Evolutionary conservation across 148 eudicot species (phyloP), one percentile per base, ranked within the genome.

Genomic region (Pouteria glomerata): DNA sequence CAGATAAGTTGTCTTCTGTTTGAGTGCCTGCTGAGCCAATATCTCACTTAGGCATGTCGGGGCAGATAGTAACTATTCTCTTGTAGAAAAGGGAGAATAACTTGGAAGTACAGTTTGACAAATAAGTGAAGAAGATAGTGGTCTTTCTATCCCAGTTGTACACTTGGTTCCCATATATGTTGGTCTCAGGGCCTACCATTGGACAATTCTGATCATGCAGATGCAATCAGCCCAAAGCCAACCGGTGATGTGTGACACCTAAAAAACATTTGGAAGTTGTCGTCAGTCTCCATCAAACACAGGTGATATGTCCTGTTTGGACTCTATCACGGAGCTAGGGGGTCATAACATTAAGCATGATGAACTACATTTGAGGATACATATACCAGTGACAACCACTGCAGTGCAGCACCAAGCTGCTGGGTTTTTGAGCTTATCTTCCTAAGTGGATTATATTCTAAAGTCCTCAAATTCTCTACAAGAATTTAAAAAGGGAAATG

Each of bases 101-200:
- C 34, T 45, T 18, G 19, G 29, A 24, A 33, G 70, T 24, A 23
- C 27, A 10, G n/a, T 1, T 10, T 39, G 63, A 31, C 41, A 44
- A 60, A 72, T 67, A 45, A 15, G 30, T 45, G 1, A 3, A 60
- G 57, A 72, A 48, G 57, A 41, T 45, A 23, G 67, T 42, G 55
- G 56, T 42, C 42, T 23, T 59, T 72, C 74, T 47, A 67, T 59
- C 58, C 74, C 47, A 51, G 57, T 72, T 60, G 66, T 12, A 72
- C 74, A 72, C 66, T 60, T 44, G 74, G 57, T 72, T 60, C 67
- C 58, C 74, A 72, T 31, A 72, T 21, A 50, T 8, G 30, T 57
- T 23, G 67, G 57, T 72, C n/a, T n/a, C n/a, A 30, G 67, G 66
- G 66, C 44, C 53, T 12, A 30, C 66, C 39, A 44, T 31, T 58